Evolutionary conservation across 495 filamentous ascomycete genomes (phyloP), one percentile per base, ranked within the genome.

Genomic region (Penicillium verhagenii): DNA sequence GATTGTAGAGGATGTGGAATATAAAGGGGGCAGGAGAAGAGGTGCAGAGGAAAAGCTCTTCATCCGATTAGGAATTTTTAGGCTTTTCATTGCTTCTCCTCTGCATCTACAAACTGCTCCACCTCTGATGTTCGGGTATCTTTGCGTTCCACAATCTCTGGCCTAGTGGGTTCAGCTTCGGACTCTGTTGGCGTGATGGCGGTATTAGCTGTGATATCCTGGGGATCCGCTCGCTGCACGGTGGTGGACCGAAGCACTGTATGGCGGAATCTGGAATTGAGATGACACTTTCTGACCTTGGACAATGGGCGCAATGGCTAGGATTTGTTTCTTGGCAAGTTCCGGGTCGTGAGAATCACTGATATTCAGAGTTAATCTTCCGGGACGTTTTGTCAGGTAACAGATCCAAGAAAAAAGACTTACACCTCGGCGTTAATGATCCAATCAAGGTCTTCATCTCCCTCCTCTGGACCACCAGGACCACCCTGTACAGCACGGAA

Each of bases 401-500:
- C 9, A 2, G 25, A 11, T 14, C 24, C 26, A 19, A 19, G 24
- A 11, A 26, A 9, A 13, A 24, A 24, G 24, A 72, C 87, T 72
- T 74, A 97, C 91, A 97, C 84, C 55, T 87, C 76, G 11, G 95
- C 88, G 66, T 91, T 87, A 63, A 99, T 87, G 61, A 97, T 91
- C 90, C 90, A 99, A 69, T 99, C 95, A 20, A 99, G 76, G 53
- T 88, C 87, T 58, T 86, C 85, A 63, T 96, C 91, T 16, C 92
- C 93, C 60, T 95, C 92, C 46, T 90, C 89, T 6, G 78, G 60
- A 13, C 86, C 88, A 35, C 83, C 84, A 16, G 85, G 85, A 3
- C 90, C 90, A 28, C 86, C 87, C 24, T 82, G 79, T 9, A 95
- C 86, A 49, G 65, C 66, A 55, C 90, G 81, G 78, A 99, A 99